Percentiles rank a stretch among this genome's conserved stretches.
Conservation (phyloP, 805 yeast species). For the Yamadazyma nakazawae region DNA sequence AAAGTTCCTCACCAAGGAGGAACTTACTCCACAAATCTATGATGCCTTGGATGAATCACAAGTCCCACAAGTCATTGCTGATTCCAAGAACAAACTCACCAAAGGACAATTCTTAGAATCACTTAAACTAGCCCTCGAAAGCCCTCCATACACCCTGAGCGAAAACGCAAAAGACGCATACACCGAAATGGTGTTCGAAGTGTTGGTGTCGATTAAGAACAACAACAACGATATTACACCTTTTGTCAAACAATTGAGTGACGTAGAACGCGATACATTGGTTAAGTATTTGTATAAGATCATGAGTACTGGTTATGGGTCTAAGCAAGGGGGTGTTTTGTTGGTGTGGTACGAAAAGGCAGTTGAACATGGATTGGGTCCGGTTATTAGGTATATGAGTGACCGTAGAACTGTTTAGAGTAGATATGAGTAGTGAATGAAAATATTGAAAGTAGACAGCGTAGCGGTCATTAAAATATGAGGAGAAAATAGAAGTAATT, state of each 20-base stretch:
- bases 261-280: conserved; percentile 71
- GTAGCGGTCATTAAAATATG: neutral
- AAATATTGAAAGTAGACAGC: neutral
- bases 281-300: conserved; percentile 83
- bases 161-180: conserved; percentile 48
- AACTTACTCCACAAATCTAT: conserved; percentile 55
- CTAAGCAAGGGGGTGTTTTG: conserved; percentile 80
- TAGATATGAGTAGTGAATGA: neutral
- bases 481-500: too few relatives aligned
- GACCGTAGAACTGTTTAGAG: conserved; percentile 57
- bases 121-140: conserved; percentile 55
- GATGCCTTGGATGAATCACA: conserved; percentile 42
- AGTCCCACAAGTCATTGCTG: conserved; percentile 50
- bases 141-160: conserved; percentile 82
- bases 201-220: conserved; percentile 51
- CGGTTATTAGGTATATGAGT: conserved; percentile 79
- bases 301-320: conserved; percentile 74
- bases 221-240: conserved; percentile 65
- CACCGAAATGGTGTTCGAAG: conserved; percentile 57
- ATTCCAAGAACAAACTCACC: conserved; percentile 59
- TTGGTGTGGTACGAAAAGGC: conserved; percentile 92
- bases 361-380: conserved; percentile 81
- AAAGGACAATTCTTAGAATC: conserved; percentile 74
- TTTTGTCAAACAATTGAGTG: conserved; percentile 55
- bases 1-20: conserved; percentile 58